Percentiles rank a stretch among this genome's conserved stretches.
phyloP scores from a whole-genome alignment of 305 asterid genomes.

The Plantago coronopus region DNA sequence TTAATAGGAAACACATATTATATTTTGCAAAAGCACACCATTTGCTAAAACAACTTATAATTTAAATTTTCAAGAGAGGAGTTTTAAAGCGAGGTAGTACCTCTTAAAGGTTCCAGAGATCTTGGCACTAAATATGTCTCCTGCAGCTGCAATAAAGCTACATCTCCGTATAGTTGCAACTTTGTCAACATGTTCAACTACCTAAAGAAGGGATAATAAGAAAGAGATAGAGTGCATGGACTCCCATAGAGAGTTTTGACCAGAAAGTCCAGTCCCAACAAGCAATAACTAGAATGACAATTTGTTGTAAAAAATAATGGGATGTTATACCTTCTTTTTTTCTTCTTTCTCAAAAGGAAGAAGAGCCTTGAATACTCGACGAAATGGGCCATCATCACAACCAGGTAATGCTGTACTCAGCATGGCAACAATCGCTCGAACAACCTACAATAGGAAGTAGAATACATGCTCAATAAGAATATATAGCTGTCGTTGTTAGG shows the following conservation, averaged over 20 bases:
- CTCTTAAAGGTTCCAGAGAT: constrained; percentile 92
- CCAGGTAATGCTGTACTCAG: constrained; percentile 82
- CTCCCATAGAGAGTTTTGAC: constrained; percentile 23
- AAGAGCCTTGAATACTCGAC: constrained; percentile 79
- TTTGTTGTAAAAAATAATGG: constrained; percentile 12
- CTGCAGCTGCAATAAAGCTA: constrained; percentile 81
- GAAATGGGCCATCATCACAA: constrained; percentile 72
- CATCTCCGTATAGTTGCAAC: constrained; percentile 82
- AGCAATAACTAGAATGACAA: constrained; percentile 11
- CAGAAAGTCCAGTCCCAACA: constrained; percentile 18
- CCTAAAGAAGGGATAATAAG: constrained; percentile 42
- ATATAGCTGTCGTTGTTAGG: constrained; percentile 18
- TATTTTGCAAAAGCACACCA: too few relatives aligned
- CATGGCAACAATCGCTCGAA: constrained; percentile 75
- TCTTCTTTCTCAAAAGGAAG: constrained; percentile 84
- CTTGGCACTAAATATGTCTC: constrained; percentile 85
- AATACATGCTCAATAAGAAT: constrained; percentile 24
- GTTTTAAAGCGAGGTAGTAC: too few relatives aligned
- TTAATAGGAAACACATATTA: too few relatives aligned
- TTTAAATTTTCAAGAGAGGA: too few relatives aligned
- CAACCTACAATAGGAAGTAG: constrained; percentile 51
- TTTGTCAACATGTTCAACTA: constrained; percentile 81
- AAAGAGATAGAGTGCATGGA: constrained; percentile 21
- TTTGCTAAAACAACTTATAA: too few relatives aligned
- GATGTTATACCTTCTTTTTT: constrained; percentile 62